Percentiles rank a stretch among this genome's conserved stretches.
phyloP scores from a whole-genome alignment of 768 basidiomycete genomes.

The Ephemerocybe angulata region DNA sequence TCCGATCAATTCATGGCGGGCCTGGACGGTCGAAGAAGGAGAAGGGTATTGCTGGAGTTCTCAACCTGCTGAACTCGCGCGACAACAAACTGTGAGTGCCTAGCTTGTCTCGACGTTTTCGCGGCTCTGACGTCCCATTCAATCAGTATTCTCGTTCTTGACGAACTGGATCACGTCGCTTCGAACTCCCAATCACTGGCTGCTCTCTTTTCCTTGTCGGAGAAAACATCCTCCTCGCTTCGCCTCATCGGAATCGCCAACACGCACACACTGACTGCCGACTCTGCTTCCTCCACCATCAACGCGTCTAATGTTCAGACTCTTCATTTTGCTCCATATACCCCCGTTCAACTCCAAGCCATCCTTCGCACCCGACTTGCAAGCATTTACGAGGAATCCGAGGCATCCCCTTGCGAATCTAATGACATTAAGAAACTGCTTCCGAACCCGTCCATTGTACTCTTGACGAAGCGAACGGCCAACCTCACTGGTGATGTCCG shows the following conservation, averaged over 20 bases:
- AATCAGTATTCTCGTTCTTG: slow-evolving; percentile 69
- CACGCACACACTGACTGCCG: slow-evolving; percentile 76
- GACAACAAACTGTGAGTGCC: slow-evolving; percentile 50
- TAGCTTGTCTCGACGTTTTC: slow-evolving; percentile 1
- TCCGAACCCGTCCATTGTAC: slow-evolving; percentile 56
- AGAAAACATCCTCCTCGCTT: slow-evolving; percentile 46
- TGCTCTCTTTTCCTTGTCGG: slow-evolving; percentile 66
- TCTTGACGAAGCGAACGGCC: slow-evolving; percentile 79
- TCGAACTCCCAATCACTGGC: slow-evolving; percentile 55
- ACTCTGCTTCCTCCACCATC: slow-evolving; percentile 34
- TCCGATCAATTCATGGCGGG: slow-evolving; percentile 35
- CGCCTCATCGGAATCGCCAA: slow-evolving; percentile 86
- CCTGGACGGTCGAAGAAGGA: slow-evolving; percentile 33
- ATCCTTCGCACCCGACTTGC: slow-evolving; percentile 66
- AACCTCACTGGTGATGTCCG: slow-evolving; percentile 82
- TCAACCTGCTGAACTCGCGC: slow-evolving; percentile 39
- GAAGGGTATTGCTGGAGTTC: slow-evolving; percentile 48
- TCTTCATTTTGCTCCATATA: slow-evolving; percentile 80
- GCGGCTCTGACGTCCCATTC: slow-evolving; percentile 14
- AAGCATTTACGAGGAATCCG: slow-evolving; percentile 40
- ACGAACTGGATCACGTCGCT: slow-evolving; percentile 83
- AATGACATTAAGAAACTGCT: slow-evolving; percentile 51
- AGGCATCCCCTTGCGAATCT: slow-evolving; percentile 24
- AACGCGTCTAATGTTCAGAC: slow-evolving; percentile 50
- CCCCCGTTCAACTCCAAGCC: slow-evolving; percentile 61